Base-by-base conservation (phyloP, 2,329 filamentous ascomycete species). In the Parasarocladium wereldwijsianum region DNA sequence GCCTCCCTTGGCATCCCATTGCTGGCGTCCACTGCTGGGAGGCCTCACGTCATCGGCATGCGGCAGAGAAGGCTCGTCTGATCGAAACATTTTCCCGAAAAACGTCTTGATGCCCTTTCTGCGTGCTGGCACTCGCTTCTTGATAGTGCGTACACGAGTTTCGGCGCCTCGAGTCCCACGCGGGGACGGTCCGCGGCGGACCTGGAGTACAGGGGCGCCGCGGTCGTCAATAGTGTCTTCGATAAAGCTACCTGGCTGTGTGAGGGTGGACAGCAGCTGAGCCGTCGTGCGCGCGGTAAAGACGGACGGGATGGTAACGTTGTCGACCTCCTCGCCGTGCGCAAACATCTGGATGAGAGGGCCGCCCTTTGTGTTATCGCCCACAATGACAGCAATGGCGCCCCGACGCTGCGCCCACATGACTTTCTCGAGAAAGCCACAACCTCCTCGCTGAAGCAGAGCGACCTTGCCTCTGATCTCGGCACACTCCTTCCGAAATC, bases 341-440 rank as follows among this genome's bases (percentile, higher is more conserved):
- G 90, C 90, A 51, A 93, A 96, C 90, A 98, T 98, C 43, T 92
- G 90, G 29, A 96, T 82, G 36, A 98, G 59, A 20, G 80, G 80
- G 4, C 85, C 86, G 25, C 87, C 87, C 36, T 82, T 80, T 34
- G 82, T 78, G 50, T 94, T 81, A 51, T 98, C 90, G 16, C 90
- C 90, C 3, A 98, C 86, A 39, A 98, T 92, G 36, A 98, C 62
- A 20, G 83, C 90, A 35, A 85, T 68, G 13, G 80, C 90, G 15
- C 90, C 90, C 45, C 90, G 72, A 36, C 85, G 70, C 51, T 98
- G 90, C 9, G 81, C 84, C 90, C 90, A 98, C 59, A 92, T 87
- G 38, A 90, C 84, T 55, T 98, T 98, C 49, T 96, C 87, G 36
- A 94, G 56, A 50, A 98, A 98, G 5, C 90, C 90, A 52, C 90